phyloP scores from a whole-genome alignment of 2,329 filamentous ascomycete species.

The Pezicula rhizophila region DNA sequence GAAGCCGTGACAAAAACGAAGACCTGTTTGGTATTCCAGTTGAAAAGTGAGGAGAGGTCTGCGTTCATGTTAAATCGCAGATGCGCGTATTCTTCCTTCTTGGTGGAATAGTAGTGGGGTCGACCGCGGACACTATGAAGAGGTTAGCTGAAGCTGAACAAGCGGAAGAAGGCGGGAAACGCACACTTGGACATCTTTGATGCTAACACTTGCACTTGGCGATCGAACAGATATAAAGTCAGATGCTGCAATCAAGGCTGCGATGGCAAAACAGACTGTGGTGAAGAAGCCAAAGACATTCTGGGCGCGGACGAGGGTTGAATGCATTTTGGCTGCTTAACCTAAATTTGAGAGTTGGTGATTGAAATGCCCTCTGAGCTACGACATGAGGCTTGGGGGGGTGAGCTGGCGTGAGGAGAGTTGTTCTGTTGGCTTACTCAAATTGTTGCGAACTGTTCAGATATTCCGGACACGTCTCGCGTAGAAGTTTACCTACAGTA shows the following conservation, averaged over 20 bases:
- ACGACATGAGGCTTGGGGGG: neutral
- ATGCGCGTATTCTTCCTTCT: constrained; percentile 92
- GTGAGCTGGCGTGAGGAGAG: too few species aligned
- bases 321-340: constrained; percentile 61
- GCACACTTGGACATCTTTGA: constrained; percentile 83
- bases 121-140: constrained; percentile 69
- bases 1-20: constrained; percentile 93
- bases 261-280: constrained; percentile 79
- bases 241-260: constrained; percentile 72
- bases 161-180: constrained; percentile 19
- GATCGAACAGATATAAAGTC: constrained; percentile 66
- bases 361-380: too few species aligned
- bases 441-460: neutral
- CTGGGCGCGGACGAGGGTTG: constrained; percentile 75
- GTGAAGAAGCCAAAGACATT: constrained; percentile 98
- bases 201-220: constrained; percentile 57
- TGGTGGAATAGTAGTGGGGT: constrained; percentile 90
- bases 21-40: constrained; percentile 98
- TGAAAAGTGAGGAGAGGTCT: constrained; percentile 88
- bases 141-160: neutral
- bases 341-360: neutral
- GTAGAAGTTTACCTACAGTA: too few species aligned
- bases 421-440: too few species aligned
- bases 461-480: neutral
- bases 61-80: constrained; percentile 90